Base-by-base conservation (phyloP, 2,329 filamentous ascomycete genomes). In the Leptosphaerulina australis region DNA sequence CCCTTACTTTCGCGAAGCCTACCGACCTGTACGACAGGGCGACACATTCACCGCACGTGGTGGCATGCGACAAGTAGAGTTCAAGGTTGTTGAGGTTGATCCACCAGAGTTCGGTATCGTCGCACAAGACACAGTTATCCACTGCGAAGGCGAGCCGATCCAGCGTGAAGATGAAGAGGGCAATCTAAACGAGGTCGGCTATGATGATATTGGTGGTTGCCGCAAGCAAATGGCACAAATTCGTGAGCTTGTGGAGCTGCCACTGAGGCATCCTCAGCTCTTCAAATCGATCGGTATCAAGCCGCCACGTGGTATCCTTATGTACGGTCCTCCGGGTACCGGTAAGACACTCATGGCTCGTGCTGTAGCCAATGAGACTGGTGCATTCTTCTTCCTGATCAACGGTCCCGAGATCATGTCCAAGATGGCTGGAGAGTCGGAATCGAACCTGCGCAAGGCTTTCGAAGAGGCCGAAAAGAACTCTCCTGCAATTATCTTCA, bases 241-340 rank as follows among this genome's bases (percentile, higher is more conserved):
- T 68, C 90, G 94, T 74, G 94, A 99, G 77, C 87, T 99, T 83
- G 94, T 99, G 60, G 94, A 99, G 83, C 82, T 99, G 64, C 94
- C 94, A 55, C 84, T 99, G 56, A 88, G 94, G 70, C 94, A 99
- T 77, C 94, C 94, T 54, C 94, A 97, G 77, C 88, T 99, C 40
- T 99, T 99, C 88, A 99, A 97, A 83, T 97, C 93, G 30, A 97
- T 99, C 71, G 94, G 94, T 85, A 97, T 99, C 81, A 99, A 99
- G 85, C 94, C 94, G 47, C 94, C 94, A 35, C 91, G 94, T 70
- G 94, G 94, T 86, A 96, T 97, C 70, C 84, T 99, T 72, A 91
- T 99, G 78, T 82, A 77, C 75, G 94, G 94, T 60, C 94, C 94
- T 69, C 94, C 94, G 9, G 94, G 94, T 89, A 97, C 94, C 59